Evolutionary conservation across 106 monocot species (phyloP).

Genomic region (Triglochin maritima): DNA sequence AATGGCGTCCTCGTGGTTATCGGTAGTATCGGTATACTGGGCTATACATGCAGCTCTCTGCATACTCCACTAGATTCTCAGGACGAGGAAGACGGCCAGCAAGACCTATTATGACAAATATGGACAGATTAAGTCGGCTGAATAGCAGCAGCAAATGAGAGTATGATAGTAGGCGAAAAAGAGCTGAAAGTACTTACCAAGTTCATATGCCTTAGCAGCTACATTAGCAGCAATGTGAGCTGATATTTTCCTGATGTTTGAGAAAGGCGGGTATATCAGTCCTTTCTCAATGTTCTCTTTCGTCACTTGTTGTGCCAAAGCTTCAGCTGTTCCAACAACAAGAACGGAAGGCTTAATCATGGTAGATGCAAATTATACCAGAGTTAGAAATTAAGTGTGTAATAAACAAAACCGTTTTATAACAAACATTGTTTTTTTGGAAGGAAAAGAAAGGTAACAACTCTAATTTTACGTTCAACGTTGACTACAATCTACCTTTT

Average conservation of each 20-base stretch:
- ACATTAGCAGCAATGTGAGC: constrained; percentile 67
- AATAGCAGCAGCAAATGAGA: neutral
- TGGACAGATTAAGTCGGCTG: too few relatives aligned
- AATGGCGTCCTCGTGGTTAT: constrained; percentile 9
- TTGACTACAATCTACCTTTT: too few relatives aligned
- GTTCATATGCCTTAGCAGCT: constrained; percentile 78
- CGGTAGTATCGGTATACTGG: constrained; percentile 62
- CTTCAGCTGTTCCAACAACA: constrained; percentile 50
- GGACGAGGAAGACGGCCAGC: constrained; percentile 67
- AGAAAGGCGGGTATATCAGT: constrained; percentile 67
- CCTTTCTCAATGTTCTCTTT: constrained; percentile 53
- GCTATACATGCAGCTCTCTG: constrained; percentile 90
- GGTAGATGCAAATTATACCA: neutral
- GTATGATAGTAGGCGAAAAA: neutral
- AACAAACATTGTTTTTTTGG: neutral
- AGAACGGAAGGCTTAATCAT: neutral
- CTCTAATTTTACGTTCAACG: neutral
- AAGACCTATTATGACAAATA: constrained; percentile 30
- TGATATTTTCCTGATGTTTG: constrained; percentile 66
- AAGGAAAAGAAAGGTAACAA: neutral
- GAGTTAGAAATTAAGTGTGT: neutral
- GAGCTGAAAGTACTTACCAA: constrained; percentile 26
- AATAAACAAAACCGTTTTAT: neutral
- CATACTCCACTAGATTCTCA: constrained; percentile 52
- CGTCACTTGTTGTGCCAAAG: constrained; percentile 57